Conservation (phyloP, 768 basidiomycete genomes). For the Infundibulicybe gibba region DNA sequence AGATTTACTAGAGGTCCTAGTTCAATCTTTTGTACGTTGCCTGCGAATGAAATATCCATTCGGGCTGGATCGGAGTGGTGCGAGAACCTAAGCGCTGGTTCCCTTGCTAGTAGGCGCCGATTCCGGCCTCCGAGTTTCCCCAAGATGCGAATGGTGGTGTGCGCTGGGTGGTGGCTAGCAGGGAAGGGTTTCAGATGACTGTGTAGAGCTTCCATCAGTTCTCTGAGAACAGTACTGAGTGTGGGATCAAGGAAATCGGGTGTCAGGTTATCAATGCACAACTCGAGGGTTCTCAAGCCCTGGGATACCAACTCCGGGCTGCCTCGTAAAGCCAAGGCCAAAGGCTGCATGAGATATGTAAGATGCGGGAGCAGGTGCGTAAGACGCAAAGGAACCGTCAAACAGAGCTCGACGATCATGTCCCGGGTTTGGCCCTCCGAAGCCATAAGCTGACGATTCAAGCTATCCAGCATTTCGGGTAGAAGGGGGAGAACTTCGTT, state of each 20-base stretch:
- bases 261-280: constrained; percentile 99
- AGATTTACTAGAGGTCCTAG: constrained; percentile 63
- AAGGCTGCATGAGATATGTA: constrained; percentile 92
- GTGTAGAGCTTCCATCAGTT: constrained; percentile 93
- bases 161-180: constrained; percentile 83
- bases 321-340: constrained; percentile 87
- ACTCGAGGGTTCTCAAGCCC: constrained; percentile 91
- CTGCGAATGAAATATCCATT: constrained; percentile 71
- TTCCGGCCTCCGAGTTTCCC: constrained; percentile 97
- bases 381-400: constrained; percentile 93
- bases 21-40: constrained; percentile 58
- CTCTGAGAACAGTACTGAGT: constrained; percentile 85
- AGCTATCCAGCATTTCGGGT: constrained; percentile 94
- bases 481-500: constrained; percentile 94
- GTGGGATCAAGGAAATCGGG: constrained; percentile 98
- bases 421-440: constrained; percentile 83
- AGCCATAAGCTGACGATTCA: constrained; percentile 85
- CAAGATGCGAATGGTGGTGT: constrained; percentile 92
- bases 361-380: constrained; percentile 96
- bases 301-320: constrained; percentile 89
- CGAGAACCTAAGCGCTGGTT: constrained; percentile 70
- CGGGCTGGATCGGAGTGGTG: constrained; percentile 69
- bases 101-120: constrained; percentile 77
- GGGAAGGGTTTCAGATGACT: constrained; percentile 89
- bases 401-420: constrained; percentile 94